Base-by-base conservation (phyloP, 2,329 filamentous ascomycete genomes). In the Shiraia sp. region DNA sequence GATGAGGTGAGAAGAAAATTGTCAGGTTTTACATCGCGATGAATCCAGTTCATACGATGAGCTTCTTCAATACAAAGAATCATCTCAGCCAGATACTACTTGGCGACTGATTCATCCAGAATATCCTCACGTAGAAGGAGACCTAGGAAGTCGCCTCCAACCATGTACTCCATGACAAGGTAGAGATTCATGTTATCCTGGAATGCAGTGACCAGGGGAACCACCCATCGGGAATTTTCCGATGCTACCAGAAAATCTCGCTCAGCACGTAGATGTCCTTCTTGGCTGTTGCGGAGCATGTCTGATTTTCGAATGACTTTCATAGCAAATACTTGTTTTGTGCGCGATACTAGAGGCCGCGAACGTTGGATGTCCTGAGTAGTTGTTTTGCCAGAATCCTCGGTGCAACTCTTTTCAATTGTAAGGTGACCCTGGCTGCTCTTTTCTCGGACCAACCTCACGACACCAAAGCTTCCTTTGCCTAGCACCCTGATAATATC, bases 111-210 rank as follows among this genome's bases (percentile, higher is more conserved):
- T 67, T 97, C 93, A 40, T 83, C 83, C 2, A 99, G 76, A 2
- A 88, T 81, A 47, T 93, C 90, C 61, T 95, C 88, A 12, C 91
- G 83, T 40, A 96, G 87, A 12, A 99, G 73, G 0, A 96, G 71
- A 1, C 88, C 88, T 0, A 99, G 77, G 54, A 99, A 97, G 65
- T 99, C 92, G 0, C 93, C 92, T 0, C 92, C 93, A 2, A 95
- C 86, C 90, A 96, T 96, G 64, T 95, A 99, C 45, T 97, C 91
- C 90, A 97, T 96, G 37, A 96, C 87, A 5, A 99, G 81, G 59
- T 97, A 97, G 5, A 99, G 77, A 56, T 88, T 89, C 29, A 81
- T 79, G 25, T 80, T 75, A 65, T 97, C 93, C 67, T 97, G 90
- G 53, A 97, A 97, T 61, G 90, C 93, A 35, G 88, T 79, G 36